These are phyloP conservation scores for Cladochytrium tenue DNA, from an alignment of 371 early-diverging fungal genomes.

Conservation along the genomic window DNA sequence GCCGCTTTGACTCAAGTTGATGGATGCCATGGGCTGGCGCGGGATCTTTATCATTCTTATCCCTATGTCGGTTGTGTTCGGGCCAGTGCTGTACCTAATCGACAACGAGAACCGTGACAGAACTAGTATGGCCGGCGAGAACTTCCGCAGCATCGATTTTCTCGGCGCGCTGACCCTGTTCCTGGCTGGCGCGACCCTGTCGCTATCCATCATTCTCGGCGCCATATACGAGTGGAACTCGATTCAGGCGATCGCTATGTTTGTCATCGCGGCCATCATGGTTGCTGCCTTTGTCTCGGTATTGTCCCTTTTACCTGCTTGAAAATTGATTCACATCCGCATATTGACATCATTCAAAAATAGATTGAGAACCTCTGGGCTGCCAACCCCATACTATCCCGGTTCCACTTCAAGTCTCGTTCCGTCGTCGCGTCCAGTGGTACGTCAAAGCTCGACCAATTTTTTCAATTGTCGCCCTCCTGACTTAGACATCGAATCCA, in stretches of 20 bases:
- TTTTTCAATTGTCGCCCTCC: too few species aligned
- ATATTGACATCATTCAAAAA: background rate
- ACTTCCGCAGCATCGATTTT: background rate
- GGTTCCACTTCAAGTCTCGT: background rate
- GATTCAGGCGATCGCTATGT: background rate
- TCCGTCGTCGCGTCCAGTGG: conserved; percentile 1
- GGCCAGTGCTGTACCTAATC: background rate
- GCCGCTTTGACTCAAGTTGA: background rate
- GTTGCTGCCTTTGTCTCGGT: background rate
- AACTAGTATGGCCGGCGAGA: background rate
- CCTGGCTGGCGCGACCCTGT: background rate
- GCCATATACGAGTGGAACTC: background rate
- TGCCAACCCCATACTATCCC: background rate
- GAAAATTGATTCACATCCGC: too few species aligned
- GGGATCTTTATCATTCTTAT: conserved; percentile 1
- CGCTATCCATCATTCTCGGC: conserved; percentile 1
- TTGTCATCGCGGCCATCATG: background rate
- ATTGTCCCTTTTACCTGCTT: too few species aligned
- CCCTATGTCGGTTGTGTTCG: background rate
- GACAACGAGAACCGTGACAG: conserved; percentile 6
- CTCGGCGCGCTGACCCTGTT: background rate
- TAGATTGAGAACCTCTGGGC: background rate
- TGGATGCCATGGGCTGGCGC: background rate
- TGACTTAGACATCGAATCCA: too few species aligned
- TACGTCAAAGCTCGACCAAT: background rate